These are phyloP conservation scores for Botrytis byssoidea DNA, from an alignment of 2,329 filamentous ascomycete genomes.

Conservation along the genomic window DNA sequence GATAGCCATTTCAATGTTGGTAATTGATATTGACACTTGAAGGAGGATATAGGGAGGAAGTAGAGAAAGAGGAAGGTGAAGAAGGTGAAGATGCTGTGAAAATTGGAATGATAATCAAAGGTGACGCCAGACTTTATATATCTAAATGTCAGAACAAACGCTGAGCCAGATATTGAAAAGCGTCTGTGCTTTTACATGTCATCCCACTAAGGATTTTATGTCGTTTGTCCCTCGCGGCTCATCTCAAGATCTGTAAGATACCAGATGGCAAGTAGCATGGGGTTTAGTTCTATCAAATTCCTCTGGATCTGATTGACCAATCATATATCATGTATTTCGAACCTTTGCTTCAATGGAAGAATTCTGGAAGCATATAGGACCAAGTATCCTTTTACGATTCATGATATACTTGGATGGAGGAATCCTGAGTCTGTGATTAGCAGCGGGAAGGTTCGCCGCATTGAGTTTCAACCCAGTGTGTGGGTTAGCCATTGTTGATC, in stretches of 20 bases:
- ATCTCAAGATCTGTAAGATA: background rate
- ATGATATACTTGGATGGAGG: background rate
- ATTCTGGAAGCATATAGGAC: background rate
- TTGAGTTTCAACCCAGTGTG: background rate
- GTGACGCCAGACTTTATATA: background rate
- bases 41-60: background rate
- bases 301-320: background rate
- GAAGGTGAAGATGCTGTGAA: background rate
- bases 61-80: background rate
- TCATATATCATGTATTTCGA: too few relatives aligned
- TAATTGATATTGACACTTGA: too few relatives aligned
- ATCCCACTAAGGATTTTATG: background rate
- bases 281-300: background rate
- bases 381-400: background rate
- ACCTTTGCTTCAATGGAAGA: background rate
- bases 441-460: background rate
- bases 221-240: background rate
- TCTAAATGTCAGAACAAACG: background rate
- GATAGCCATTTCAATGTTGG: background rate
- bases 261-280: background rate
- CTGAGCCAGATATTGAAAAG: background rate
- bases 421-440: background rate
- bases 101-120: background rate
- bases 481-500: background rate
- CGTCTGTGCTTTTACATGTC: background rate